phyloP scores from a whole-genome alignment of 202 grass and related monocot species.

The Setaria italica region DNA sequence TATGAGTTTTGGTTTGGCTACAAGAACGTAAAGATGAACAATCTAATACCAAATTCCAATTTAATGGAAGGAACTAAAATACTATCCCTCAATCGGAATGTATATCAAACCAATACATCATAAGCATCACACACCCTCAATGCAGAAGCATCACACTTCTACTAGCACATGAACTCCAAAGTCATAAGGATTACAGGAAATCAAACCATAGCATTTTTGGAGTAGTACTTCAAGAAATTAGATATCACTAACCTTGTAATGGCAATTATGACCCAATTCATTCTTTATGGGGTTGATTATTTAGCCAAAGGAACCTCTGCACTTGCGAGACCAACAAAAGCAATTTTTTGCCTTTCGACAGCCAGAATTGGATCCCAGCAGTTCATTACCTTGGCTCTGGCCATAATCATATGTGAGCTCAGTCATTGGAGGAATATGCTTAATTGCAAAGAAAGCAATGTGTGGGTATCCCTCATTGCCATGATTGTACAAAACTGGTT shows the following conservation, averaged over 20 bases:
- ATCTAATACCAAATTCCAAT: background rate
- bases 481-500: constrained; percentile 76
- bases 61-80: background rate
- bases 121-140: constrained; percentile 6
- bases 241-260: constrained; percentile 38
- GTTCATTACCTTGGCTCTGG: constrained; percentile 47
- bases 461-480: constrained; percentile 67
- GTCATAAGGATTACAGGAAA: background rate
- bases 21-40: background rate
- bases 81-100: background rate
- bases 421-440: constrained; percentile 84
- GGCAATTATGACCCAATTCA: constrained; percentile 15
- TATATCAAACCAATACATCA: background rate
- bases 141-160: background rate
- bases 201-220: background rate
- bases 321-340: constrained; percentile 63
- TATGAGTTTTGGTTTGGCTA: background rate
- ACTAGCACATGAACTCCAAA: constrained; percentile 7
- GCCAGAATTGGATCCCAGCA: constrained; percentile 33
- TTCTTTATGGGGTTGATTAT: background rate
- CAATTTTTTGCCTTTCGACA: constrained; percentile 56
- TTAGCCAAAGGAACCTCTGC: constrained; percentile 71
- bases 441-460: constrained; percentile 77
- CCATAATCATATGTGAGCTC: constrained; percentile 90
- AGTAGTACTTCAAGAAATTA: background rate